phyloP scores from a whole-genome alignment of 352 stramenopile genomes.

The Globisporangium paddicum region DNA sequence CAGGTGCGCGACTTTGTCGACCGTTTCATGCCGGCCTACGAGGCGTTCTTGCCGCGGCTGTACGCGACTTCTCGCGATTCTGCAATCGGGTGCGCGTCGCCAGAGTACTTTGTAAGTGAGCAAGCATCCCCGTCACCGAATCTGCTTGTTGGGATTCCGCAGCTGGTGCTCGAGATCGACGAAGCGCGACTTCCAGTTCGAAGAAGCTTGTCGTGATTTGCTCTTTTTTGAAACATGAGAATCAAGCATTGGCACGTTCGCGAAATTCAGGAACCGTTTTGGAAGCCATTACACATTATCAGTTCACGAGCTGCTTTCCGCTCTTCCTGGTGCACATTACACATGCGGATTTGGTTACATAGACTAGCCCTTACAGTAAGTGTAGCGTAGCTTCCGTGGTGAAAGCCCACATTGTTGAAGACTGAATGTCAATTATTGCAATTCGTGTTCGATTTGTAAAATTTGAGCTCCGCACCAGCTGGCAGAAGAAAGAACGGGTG shows the following conservation, averaged over 20 bases:
- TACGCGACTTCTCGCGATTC: slow-evolving; percentile 24
- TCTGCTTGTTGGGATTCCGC: slow-evolving; percentile 28
- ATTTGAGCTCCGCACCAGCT: not conserved
- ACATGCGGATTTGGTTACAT: slow-evolving; percentile 3
- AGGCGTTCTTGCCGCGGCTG: slow-evolving; percentile 53
- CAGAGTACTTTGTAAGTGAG: not conserved
- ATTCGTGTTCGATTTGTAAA: not conserved
- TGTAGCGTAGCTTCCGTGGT: not conserved
- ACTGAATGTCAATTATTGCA: too few relatives aligned
- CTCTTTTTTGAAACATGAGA: not conserved
- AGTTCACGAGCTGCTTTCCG: not conserved
- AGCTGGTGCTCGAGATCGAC: slow-evolving; percentile 61
- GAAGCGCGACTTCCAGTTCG: slow-evolving; percentile 28
- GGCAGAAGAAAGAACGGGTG: slow-evolving; percentile 13
- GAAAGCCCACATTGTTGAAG: not conserved
- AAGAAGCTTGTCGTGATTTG: not conserved
- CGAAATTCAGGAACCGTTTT: not conserved
- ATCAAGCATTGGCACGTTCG: not conserved
- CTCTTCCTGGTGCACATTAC: not conserved
- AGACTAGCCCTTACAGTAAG: too few relatives aligned
- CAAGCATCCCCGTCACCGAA: not conserved
- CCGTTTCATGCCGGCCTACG: slow-evolving; percentile 84
- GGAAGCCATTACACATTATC: not conserved
- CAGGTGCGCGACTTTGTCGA: slow-evolving; percentile 85
- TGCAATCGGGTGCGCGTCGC: not conserved